phyloP scores from a whole-genome alignment of 2,329 filamentous ascomycete species.

The Niveomyces coronatus region DNA sequence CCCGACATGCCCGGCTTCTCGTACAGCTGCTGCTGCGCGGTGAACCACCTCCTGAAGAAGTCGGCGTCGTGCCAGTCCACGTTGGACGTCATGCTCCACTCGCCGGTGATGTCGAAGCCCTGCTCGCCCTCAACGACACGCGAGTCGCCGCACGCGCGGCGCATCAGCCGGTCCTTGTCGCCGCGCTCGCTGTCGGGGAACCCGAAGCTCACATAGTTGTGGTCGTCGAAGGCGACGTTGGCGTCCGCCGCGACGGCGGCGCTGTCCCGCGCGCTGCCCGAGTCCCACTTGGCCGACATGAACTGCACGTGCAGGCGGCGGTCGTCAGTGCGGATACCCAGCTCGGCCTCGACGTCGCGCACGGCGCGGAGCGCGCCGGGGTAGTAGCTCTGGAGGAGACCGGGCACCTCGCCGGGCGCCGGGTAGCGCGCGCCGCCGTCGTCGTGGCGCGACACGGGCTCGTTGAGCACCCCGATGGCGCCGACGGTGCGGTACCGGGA shows the following conservation, averaged over 20 bases:
- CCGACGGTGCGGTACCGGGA: slow-evolving; percentile 43
- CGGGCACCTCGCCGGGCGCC: slow-evolving; percentile 15
- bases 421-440: slow-evolving; percentile 14
- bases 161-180: slow-evolving; percentile 15
- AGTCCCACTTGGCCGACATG: slow-evolving; percentile 41
- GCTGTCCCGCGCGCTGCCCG: slow-evolving; percentile 24
- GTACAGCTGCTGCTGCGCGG: slow-evolving; percentile 43
- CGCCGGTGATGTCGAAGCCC: slow-evolving; percentile 39
- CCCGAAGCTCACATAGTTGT: slow-evolving; percentile 33
- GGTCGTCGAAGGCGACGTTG: slow-evolving; percentile 43
- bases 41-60: slow-evolving; percentile 48
- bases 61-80: slow-evolving; percentile 30
- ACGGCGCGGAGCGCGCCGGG: slow-evolving; percentile 16
- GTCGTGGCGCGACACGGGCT: slow-evolving; percentile 30
- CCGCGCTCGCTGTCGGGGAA: slow-evolving; percentile 9
- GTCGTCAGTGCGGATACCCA: slow-evolving; percentile 12
- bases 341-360: slow-evolving; percentile 14
- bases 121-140: slow-evolving; percentile 26
- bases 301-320: slow-evolving; percentile 34
- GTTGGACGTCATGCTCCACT: slow-evolving; percentile 43
- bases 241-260: slow-evolving; percentile 25
- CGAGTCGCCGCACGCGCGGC: slow-evolving; percentile 33
- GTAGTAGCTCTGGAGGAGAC: slow-evolving; percentile 15
- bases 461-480: slow-evolving; percentile 49
- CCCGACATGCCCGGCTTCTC: slow-evolving; percentile 37